A percentile compares a stretch with the other conserved stretches of the same genome.
Evolutionary conservation across 2,329 filamentous ascomycete genomes (phyloP).

Genomic region (Pseudopyrenochaeta lycopersici): DNA sequence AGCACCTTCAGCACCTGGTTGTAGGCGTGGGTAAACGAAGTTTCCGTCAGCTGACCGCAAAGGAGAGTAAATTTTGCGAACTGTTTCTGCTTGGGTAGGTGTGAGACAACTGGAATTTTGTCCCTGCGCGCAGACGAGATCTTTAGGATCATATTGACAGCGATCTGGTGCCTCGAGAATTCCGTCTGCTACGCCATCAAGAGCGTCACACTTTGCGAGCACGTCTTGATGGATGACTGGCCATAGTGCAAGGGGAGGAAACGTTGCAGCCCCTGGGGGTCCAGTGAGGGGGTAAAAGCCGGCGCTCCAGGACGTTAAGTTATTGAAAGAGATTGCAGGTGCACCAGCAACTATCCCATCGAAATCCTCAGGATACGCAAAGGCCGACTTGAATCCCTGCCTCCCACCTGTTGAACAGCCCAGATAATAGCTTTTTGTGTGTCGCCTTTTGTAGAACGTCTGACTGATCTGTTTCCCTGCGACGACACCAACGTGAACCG

Average conservation of each 20-base stretch:
- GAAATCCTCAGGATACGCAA: slow-evolving; percentile 47
- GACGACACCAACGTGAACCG: slow-evolving; percentile 43
- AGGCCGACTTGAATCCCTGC: slow-evolving; percentile 46
- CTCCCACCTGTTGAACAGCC: slow-evolving; percentile 50
- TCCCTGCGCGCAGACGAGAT: slow-evolving; percentile 45
- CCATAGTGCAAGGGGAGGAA: slow-evolving; percentile 53
- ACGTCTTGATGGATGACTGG: slow-evolving; percentile 51
- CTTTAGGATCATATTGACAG: slow-evolving; percentile 55
- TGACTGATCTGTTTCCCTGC: slow-evolving; percentile 54
- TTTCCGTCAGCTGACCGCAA: slow-evolving; percentile 54
- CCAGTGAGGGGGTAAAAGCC: slow-evolving; percentile 42
- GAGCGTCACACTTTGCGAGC: slow-evolving; percentile 59
- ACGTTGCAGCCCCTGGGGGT: slow-evolving; percentile 42
- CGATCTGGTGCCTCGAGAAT: slow-evolving; percentile 57
- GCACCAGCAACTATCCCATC: slow-evolving; percentile 50
- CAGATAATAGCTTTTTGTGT: slow-evolving; percentile 52
- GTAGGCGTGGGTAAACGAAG: slow-evolving; percentile 60
- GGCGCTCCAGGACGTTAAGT: slow-evolving; percentile 45
- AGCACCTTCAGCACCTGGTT: slow-evolving; percentile 57
- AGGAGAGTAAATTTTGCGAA: slow-evolving; percentile 54
- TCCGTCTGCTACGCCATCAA: slow-evolving; percentile 60
- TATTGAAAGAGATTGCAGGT: slow-evolving; percentile 44
- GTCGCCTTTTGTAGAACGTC: slow-evolving; percentile 50
- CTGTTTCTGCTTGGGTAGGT: slow-evolving; percentile 53
- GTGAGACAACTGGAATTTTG: slow-evolving; percentile 56